Percentiles rank a stretch among this genome's conserved stretches.
Conservation (phyloP, 2,329 filamentous ascomycete species). For the Aspergillus quadricinctus region DNA sequence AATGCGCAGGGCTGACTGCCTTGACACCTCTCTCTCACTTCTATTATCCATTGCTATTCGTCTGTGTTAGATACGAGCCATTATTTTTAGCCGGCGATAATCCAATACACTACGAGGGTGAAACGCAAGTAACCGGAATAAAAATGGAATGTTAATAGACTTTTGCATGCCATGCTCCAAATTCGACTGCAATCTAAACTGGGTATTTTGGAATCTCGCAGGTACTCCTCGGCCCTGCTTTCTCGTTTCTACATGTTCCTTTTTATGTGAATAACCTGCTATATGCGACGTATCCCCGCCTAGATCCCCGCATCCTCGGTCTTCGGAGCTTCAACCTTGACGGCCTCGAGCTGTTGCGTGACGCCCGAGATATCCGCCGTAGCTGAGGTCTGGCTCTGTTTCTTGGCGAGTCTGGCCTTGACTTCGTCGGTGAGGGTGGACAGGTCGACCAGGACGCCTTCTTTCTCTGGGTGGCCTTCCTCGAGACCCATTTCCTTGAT, state of each 20-base stretch:
- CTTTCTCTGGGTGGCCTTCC: slow-evolving; percentile 84
- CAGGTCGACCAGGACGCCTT: slow-evolving; percentile 70
- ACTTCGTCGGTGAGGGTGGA: slow-evolving; percentile 23
- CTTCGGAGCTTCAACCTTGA: slow-evolving; percentile 19
- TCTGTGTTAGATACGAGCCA: neutral
- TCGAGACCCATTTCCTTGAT: slow-evolving; percentile 80
- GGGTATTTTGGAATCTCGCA: slow-evolving; percentile 9
- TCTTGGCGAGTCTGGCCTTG: slow-evolving; percentile 19
- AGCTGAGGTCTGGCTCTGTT: slow-evolving; percentile 8
- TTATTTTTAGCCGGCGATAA: neutral
- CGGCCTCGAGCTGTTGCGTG: slow-evolving; percentile 21
- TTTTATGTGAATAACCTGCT: neutral
- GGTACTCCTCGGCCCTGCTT: neutral
- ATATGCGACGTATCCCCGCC: neutral
- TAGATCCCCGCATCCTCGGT: slow-evolving; percentile 14
- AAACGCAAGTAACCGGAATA: neutral
- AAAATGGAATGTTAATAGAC: neutral
- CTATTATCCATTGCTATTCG: neutral
- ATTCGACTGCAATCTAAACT: slow-evolving; percentile 11
- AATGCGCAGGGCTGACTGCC: slow-evolving; percentile 43
- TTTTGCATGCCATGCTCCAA: neutral
- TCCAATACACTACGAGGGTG: slow-evolving; percentile 1
- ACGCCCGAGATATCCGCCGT: slow-evolving; percentile 12
- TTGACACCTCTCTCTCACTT: neutral
- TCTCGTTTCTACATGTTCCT: neutral